Base-by-base conservation (phyloP, 257 asterid genomes). In the Verbena officinalis region DNA sequence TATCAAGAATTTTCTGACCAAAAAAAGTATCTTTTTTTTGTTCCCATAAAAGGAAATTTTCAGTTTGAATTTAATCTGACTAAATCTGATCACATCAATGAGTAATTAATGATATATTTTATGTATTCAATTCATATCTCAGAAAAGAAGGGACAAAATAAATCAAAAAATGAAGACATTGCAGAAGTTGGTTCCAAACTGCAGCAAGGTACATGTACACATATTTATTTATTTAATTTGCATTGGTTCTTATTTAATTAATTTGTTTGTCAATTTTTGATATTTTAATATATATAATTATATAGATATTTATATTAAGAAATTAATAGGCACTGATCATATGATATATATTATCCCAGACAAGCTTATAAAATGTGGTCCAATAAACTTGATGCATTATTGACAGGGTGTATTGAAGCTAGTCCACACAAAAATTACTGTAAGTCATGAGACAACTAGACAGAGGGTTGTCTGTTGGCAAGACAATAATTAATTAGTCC, bases 131-230 rank as follows among this genome's bases (percentile, higher is more conserved):
- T 42, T 55, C 21, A 52, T 66, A 39, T 54, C 22, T 12, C 69
- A 86, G 95, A 86, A 88, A 83, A 81, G 98, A 80, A 93, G 97
- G 70, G 96, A 93, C 86, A 93, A 81, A 77, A 93, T 93, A 56
- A 93, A 90, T 73, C 85, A 93, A 69, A 81, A 88, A 74, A 93
- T 93, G 97, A 85, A 84, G 86, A 86, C 92, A 50, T 53, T 93
- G 77, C 98, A 93, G 82, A 93, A 85, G 77, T 39, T 93, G 95
- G 96, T 93, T 77, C 98, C 98, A 43, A 93, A 90, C 81, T 87
- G 97, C 75, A 93, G 87, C 75, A 93, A 93, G 98, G 98, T 93
- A 81, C 44, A 39, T 14, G 6, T 6, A 39, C 44, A 30, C 36
- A 39, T 14, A 39, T 39, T 39, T 39, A 42, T 42, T 12, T 4